These are phyloP conservation scores for Penicillium sp. DNA, from an alignment of 2,329 filamentous ascomycete genomes.

Conservation along the genomic window DNA sequence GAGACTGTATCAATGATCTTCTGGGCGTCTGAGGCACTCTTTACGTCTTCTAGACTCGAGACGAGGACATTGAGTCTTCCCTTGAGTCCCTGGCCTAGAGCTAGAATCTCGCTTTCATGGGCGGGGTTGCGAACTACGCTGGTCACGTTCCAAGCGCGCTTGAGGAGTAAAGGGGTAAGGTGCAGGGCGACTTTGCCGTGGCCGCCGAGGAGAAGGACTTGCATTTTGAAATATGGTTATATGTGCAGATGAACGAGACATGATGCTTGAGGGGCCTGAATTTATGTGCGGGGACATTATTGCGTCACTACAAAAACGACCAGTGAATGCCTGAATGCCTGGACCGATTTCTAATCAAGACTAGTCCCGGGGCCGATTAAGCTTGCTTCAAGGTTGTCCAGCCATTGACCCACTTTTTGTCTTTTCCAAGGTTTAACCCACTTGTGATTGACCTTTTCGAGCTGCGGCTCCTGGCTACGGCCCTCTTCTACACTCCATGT, in stretches of 20 bases:
- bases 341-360: no score
- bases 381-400: no score
- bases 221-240: constrained; percentile 27
- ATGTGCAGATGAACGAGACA: neutral
- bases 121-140: constrained; percentile 74
- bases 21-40: constrained; percentile 62
- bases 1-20: constrained; percentile 54
- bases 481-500: no score
- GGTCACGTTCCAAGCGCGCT: constrained; percentile 74
- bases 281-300: neutral
- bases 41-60: constrained; percentile 70
- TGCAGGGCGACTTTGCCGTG: constrained; percentile 77
- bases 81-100: constrained; percentile 57
- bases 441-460: no score
- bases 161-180: constrained; percentile 74
- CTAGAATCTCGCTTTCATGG: constrained; percentile 65
- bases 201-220: constrained; percentile 74
- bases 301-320: no score
- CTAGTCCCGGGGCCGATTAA: no score
- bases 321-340: no score
- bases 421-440: no score
- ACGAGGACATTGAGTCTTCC: constrained; percentile 70
- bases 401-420: no score
- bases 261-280: neutral
- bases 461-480: no score